A percentile compares a stretch with the other conserved stretches of the same genome.
Evolutionary conservation across 176 grass and related monocot genomes (phyloP).

Genomic region (Eragrostis nindensis): DNA sequence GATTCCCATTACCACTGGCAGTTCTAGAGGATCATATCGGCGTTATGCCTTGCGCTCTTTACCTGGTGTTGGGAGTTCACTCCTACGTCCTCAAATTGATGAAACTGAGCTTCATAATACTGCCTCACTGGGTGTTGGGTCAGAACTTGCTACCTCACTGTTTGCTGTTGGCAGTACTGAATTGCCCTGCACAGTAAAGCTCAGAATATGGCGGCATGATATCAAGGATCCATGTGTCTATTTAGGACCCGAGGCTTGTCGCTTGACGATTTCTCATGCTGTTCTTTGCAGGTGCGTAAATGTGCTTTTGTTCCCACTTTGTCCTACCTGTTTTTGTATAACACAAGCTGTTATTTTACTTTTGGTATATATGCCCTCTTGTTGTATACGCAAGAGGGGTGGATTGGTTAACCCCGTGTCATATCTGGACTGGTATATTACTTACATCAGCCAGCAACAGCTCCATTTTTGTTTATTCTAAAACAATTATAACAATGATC

Average conservation of each 20-base stretch:
- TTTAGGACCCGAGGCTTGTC: slow-evolving; percentile 54
- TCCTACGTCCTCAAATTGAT: slow-evolving; percentile 59
- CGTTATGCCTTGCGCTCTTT: slow-evolving; percentile 43
- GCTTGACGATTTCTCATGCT: slow-evolving; percentile 92
- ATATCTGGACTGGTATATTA: slow-evolving; percentile 15
- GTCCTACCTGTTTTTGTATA: slow-evolving; percentile 19
- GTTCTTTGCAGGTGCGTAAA: slow-evolving; percentile 92
- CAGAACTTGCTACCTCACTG: slow-evolving; percentile 71
- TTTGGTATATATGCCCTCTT: slow-evolving; percentile 7
- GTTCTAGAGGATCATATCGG: slow-evolving; percentile 57
- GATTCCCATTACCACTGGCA: slow-evolving; percentile 42
- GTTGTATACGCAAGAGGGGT: slow-evolving; percentile 21
- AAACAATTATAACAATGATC: slow-evolving; percentile 15
- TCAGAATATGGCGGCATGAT: slow-evolving; percentile 94
- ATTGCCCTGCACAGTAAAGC: slow-evolving; percentile 98
- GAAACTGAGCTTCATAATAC: slow-evolving; percentile 73
- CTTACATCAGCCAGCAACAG: background rate
- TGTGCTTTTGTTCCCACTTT: slow-evolving; percentile 29
- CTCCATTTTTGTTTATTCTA: background rate
- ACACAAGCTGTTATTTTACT: slow-evolving; percentile 17
- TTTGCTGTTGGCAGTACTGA: slow-evolving; percentile 71
- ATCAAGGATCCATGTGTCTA: slow-evolving; percentile 58
- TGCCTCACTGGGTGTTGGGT: slow-evolving; percentile 56
- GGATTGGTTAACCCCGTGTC: background rate
- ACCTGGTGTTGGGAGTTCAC: slow-evolving; percentile 55